phyloP scores from a whole-genome alignment of 306 rosid species.

The Notholithocarpus densiflorus region DNA sequence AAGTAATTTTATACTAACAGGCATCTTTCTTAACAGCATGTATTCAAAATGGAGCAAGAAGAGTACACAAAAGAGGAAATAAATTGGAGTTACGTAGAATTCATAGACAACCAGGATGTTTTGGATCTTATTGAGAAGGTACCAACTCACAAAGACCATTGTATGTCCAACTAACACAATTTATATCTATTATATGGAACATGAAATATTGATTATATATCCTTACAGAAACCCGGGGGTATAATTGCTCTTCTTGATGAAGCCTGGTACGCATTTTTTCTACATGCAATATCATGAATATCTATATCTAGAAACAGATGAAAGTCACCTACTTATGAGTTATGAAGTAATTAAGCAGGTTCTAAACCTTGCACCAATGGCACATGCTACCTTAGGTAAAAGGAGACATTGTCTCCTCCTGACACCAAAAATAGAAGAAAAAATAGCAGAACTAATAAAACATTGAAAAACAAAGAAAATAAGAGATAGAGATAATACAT shows the following conservation, averaged over 20 bases:
- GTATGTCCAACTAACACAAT: conserved; percentile 4
- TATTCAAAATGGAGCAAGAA: conserved; percentile 96
- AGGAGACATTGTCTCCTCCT: not conserved
- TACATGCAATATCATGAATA: conserved; percentile 7
- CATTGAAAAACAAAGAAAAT: not conserved
- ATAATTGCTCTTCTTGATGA: conserved; percentile 91
- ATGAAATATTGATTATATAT: conserved; percentile 12
- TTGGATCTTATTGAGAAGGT: conserved; percentile 91
- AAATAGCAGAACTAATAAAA: not conserved
- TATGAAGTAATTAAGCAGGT: not conserved
- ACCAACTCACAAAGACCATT: conserved; percentile 12
- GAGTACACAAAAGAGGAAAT: conserved; percentile 88
- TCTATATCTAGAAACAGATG: conserved; percentile 9
- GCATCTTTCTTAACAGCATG: conserved; percentile 58
- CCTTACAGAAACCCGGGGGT: conserved; percentile 78
- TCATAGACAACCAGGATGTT: conserved; percentile 87
- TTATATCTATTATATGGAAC: conserved; percentile 3
- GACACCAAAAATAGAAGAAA: not conserved
- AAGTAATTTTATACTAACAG: conserved; percentile 17
- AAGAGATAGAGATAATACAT: not conserved
- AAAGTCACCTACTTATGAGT: not conserved
- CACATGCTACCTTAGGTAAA: not conserved
- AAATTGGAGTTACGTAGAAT: conserved; percentile 86
- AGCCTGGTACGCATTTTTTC: conserved; percentile 67
- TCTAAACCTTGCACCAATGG: not conserved